phyloP scores from a whole-genome alignment of 176 grass and related monocot genomes.

The bread wheat (Triticum aestivum) region DNA sequence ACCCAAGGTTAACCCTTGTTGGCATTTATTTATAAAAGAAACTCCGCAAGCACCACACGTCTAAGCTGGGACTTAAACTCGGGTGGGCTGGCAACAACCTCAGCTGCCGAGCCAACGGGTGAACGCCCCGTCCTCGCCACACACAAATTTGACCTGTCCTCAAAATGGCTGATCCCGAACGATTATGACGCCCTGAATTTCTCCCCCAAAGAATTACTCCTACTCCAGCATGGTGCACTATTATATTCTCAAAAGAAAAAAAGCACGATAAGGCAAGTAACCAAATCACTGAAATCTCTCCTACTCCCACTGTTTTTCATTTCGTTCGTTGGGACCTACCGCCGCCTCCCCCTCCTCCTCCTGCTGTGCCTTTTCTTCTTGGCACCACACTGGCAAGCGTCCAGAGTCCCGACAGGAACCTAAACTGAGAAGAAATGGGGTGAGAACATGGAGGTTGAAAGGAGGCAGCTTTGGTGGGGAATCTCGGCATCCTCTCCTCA shows the following conservation, averaged over 20 bases:
- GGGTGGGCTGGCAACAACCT: too few relatives aligned
- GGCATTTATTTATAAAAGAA: too few relatives aligned
- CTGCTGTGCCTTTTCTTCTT: constrained; percentile 25
- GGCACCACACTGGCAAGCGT: constrained; percentile 25
- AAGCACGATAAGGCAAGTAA: constrained; percentile 1
- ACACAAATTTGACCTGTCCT: too few relatives aligned
- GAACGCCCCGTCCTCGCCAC: too few relatives aligned
- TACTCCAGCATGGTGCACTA: neutral
- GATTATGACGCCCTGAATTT: too few relatives aligned
- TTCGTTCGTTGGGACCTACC: constrained; percentile 29
- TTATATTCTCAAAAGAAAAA: neutral
- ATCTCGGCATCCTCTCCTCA: constrained; percentile 23
- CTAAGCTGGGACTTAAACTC: too few relatives aligned
- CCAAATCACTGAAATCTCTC: constrained; percentile 25
- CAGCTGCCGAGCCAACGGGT: too few relatives aligned
- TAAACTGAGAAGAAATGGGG: constrained; percentile 19
- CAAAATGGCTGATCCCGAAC: too few relatives aligned
- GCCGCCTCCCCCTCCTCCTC: neutral
- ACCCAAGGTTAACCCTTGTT: too few relatives aligned
- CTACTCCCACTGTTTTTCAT: neutral
- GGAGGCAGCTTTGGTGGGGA: constrained; percentile 26
- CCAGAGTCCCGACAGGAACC: neutral
- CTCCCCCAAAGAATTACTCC: neutral
- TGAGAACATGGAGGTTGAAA: constrained; percentile 34
- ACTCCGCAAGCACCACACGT: too few relatives aligned